phyloP scores from a whole-genome alignment of 208 protist genomes.

The Angomonas ambiguus region DNA sequence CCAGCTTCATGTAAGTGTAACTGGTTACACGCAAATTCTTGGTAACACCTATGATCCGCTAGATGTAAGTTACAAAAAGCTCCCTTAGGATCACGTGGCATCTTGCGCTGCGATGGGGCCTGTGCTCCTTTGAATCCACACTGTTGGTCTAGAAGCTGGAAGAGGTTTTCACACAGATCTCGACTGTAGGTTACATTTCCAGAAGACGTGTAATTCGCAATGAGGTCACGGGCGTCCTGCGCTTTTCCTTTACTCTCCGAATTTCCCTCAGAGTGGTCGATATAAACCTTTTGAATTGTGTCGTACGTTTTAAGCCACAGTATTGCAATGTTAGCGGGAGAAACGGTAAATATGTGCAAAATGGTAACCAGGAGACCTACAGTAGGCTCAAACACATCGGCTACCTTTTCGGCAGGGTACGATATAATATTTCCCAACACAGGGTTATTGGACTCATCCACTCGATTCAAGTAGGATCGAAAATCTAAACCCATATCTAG shows the following conservation, averaged over 20 bases:
- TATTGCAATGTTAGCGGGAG: slow-evolving; percentile 23
- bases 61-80: slow-evolving; percentile 88
- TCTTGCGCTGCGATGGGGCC: slow-evolving; percentile 76
- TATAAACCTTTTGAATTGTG: slow-evolving; percentile 68
- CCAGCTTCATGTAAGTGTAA: slow-evolving; percentile 78
- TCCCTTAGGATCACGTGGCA: slow-evolving; percentile 76
- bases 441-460: slow-evolving; percentile 63
- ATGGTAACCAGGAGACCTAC: slow-evolving; percentile 82
- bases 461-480: slow-evolving; percentile 70
- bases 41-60: slow-evolving; percentile 83
- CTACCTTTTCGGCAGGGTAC: slow-evolving; percentile 59
- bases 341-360: slow-evolving; percentile 62
- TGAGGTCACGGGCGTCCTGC: slow-evolving; percentile 41
- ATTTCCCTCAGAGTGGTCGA: slow-evolving; percentile 51
- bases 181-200: slow-evolving; percentile 27
- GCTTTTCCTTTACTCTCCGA: slow-evolving; percentile 41
- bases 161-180: slow-evolving; percentile 43
- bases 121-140: slow-evolving; percentile 74
- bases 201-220: slow-evolving; percentile 29
- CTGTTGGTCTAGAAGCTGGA: slow-evolving; percentile 69
- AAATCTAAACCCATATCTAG: slow-evolving; percentile 87
- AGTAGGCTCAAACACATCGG: slow-evolving; percentile 79
- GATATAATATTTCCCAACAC: slow-evolving; percentile 81
- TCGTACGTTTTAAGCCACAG: slow-evolving; percentile 75
- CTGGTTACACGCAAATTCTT: slow-evolving; percentile 87